A percentile compares a stretch with the other conserved stretches of the same genome.
These are phyloP conservation scores for Zoysia japonica DNA, from an alignment of 176 grass and related monocot species.

Conservation along the genomic window DNA sequence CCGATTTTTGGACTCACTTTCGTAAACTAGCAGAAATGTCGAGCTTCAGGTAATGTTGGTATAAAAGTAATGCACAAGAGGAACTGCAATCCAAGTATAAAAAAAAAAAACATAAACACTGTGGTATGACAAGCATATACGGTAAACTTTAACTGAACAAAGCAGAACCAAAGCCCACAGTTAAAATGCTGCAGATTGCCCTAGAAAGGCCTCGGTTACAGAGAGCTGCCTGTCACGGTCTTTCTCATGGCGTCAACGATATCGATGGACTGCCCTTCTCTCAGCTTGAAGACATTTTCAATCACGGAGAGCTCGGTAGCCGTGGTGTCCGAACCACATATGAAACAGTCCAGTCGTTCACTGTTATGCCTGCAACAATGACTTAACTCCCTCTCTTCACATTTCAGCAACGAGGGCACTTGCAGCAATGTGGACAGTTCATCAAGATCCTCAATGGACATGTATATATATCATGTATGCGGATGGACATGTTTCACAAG, in stretches of 20 bases:
- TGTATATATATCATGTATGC: slow-evolving; percentile 43
- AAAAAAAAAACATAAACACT: neutral
- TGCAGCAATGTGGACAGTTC: slow-evolving; percentile 85
- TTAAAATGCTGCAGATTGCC: slow-evolving; percentile 17
- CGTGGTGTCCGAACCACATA: slow-evolving; percentile 76
- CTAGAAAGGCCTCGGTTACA: slow-evolving; percentile 25
- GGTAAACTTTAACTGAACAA: neutral
- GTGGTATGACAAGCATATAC: neutral
- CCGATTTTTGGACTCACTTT: too few species aligned
- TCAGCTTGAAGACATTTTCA: slow-evolving; percentile 76
- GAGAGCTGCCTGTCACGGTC: slow-evolving; percentile 72
- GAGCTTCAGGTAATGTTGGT: neutral
- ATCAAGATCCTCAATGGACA: slow-evolving; percentile 77
- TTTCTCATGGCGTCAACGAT: slow-evolving; percentile 85
- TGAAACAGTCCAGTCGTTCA: slow-evolving; percentile 86
- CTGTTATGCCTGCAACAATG: slow-evolving; percentile 70
- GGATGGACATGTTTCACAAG: slow-evolving; percentile 68
- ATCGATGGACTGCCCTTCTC: slow-evolving; percentile 52
- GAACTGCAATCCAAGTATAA: neutral
- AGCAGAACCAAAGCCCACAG: neutral
- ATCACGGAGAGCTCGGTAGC: slow-evolving; percentile 85
- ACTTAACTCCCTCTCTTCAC: slow-evolving; percentile 85
- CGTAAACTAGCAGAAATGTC: too few species aligned
- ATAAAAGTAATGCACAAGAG: neutral
- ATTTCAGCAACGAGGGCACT: slow-evolving; percentile 71